Evolutionary conservation across 176 grass and related monocot genomes (phyloP).

Genomic region (Avena insularis): DNA sequence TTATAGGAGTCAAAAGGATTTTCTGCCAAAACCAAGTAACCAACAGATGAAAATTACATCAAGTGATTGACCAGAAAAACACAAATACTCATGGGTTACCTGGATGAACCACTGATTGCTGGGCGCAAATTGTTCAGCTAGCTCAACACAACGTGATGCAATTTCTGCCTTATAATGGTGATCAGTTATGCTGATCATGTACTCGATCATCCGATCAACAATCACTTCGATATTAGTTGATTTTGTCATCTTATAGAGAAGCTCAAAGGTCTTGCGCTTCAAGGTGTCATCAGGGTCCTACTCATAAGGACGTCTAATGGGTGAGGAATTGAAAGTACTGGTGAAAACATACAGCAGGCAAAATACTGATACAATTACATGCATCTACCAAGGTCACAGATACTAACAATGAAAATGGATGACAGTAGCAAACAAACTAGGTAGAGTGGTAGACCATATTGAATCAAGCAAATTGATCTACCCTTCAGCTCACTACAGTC

Average conservation of each 20-base stretch:
- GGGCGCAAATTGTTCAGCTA: constrained; percentile 98
- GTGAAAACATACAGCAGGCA: not conserved
- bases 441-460: not conserved
- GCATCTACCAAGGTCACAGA: constrained; percentile 7
- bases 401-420: constrained; percentile 26
- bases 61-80: not conserved
- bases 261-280: constrained; percentile 98
- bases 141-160: constrained; percentile 98
- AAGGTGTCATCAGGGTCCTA: constrained; percentile 99
- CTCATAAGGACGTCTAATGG: constrained; percentile 25
- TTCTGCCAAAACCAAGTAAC: constrained; percentile 15
- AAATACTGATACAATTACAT: constrained; percentile 24
- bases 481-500: not conserved
- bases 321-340: constrained; percentile 35
- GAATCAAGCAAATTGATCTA: not conserved
- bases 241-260: constrained; percentile 99
- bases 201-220: constrained; percentile 99
- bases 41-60: not conserved
- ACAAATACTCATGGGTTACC: constrained; percentile 40
- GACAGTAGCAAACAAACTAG: constrained; percentile 8
- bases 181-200: constrained; percentile 96
- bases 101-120: constrained; percentile 99
- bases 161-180: constrained; percentile 99
- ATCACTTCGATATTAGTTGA: constrained; percentile 99
- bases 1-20: constrained; percentile 23